Evolutionary conservation across 192 early-diverging fungal species (phyloP), one percentile per base, ranked within the genome.

Genomic region (Fimicolochytrium jonesii): DNA sequence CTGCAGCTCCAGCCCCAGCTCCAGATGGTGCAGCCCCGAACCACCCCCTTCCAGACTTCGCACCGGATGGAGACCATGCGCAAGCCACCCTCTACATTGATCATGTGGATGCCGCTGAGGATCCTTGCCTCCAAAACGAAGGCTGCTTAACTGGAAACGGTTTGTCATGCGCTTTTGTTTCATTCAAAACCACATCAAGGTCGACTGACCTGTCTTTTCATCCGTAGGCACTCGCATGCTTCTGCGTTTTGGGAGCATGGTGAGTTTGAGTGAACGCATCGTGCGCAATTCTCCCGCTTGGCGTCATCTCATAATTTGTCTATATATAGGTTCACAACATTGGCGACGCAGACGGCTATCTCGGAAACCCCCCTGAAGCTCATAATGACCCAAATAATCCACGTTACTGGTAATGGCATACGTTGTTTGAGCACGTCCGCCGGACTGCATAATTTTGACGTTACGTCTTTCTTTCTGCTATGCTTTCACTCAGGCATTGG

Each of bases 301-400:
- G 15, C n/a, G n/a, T n/a, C n/a, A n/a, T n/a, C n/a, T n/a, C n/a
- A n/a, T n/a, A n/a, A n/a, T n/a, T n/a, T n/a, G n/a, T n/a, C n/a
- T n/a, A n/a, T n/a, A n/a, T n/a, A n/a, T 4, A 55, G 53, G 62
- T 69, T 13, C 63, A 69, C 68, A 69, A 69, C 56, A 58, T 29
- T 26, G 68, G 68, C 35, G 44, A 37, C 6, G 62, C 37, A 13
- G 68, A 69, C 36, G 68, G 63, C 6, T 63, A 53, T 31, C 56
- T 69, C n/a, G 68, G 68, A 3, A n/a, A 47, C 11, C 68, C 68
- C 11, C 68, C 68, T 59, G 26, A 6, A 5, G 37, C 32, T 23
- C n/a, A 0, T 2, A 41, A 53, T 35, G 68, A 56, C 2, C 37
- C 61, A 18, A 47, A 66, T 22, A 66, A 48, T 35, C 64, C 64